Evolutionary conservation across 192 early-diverging fungal genomes (phyloP).

Genomic region (Kickxella alabastrina): DNA sequence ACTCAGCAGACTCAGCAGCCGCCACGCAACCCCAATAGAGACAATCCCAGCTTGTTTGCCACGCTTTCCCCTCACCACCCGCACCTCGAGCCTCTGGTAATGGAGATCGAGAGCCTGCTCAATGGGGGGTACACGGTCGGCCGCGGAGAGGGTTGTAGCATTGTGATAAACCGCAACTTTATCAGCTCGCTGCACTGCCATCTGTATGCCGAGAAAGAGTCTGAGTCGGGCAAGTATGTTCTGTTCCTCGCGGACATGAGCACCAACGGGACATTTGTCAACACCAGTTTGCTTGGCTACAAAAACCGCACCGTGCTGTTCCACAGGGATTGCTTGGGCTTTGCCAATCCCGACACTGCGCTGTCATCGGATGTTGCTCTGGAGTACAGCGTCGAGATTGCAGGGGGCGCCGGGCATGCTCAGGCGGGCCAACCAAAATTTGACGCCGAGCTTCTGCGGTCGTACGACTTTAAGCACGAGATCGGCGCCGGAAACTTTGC

Average conservation of each 20-base stretch:
- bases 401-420: not conserved
- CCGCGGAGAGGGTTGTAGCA: conserved; percentile 26
- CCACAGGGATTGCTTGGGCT: conserved; percentile 40
- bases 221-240: conserved; percentile 10
- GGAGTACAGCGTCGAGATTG: conserved; percentile 44
- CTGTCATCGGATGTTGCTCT: conserved; percentile 38
- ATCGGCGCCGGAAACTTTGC: conserved; percentile 52
- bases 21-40: conserved; percentile 7
- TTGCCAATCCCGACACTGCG: conserved; percentile 14
- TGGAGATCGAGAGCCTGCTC: conserved; percentile 26
- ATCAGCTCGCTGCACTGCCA: conserved; percentile 39
- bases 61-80: conserved; percentile 37
- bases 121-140: conserved; percentile 37
- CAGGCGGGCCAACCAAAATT: conserved; percentile 9
- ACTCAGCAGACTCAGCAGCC: conserved; percentile 32
- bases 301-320: conserved; percentile 46
- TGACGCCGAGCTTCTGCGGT: conserved; percentile 20
- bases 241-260: conserved; percentile 39
- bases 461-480: conserved; percentile 48
- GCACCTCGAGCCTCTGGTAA: conserved; percentile 23
- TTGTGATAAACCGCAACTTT: conserved; percentile 26
- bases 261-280: conserved; percentile 49
- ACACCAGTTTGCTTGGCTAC: conserved; percentile 37
- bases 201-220: conserved; percentile 27
- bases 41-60: conserved; percentile 24